Evolutionary conservation across 176 grass and related monocot genomes (phyloP).

Genomic region (Carex kokanica): DNA sequence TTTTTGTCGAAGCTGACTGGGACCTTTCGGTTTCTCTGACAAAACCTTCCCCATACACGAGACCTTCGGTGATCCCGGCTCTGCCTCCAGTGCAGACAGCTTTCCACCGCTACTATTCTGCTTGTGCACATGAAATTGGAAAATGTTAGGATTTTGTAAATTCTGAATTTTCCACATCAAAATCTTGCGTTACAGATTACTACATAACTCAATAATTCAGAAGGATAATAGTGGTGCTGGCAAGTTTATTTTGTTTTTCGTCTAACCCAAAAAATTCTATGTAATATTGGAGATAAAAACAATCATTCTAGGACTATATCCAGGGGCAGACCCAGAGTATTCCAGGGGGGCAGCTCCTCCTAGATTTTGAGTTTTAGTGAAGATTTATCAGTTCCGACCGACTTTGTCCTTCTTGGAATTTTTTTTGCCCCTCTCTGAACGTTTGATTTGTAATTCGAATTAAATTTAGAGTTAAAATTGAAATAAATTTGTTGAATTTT

Average conservation of each 20-base stretch:
- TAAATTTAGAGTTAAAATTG: too few relatives aligned
- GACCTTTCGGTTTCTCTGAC: slow-evolving; percentile 37
- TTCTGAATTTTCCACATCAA: background rate
- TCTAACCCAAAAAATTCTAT: background rate
- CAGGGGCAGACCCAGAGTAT: too few relatives aligned
- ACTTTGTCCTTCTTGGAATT: too few relatives aligned
- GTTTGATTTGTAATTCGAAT: too few relatives aligned
- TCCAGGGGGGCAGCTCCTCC: too few relatives aligned
- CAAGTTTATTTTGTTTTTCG: background rate
- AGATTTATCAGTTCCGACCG: too few relatives aligned
- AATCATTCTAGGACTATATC: too few relatives aligned
- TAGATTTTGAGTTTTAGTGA: too few relatives aligned
- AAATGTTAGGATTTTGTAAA: background rate
- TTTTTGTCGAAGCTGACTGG: slow-evolving; percentile 20
- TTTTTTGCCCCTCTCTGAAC: too few relatives aligned
- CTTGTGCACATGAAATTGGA: background rate
- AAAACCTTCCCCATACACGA: slow-evolving; percentile 94
- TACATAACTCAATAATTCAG: background rate
- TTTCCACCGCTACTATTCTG: background rate
- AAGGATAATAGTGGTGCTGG: background rate
- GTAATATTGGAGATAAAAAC: too few relatives aligned
- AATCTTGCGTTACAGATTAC: background rate
- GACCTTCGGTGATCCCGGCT: slow-evolving; percentile 73
- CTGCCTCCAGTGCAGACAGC: slow-evolving; percentile 36
- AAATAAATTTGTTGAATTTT: too few relatives aligned